A percentile compares a stretch with the other conserved stretches of the same genome.
Evolutionary conservation across 225 moss, liverwort and hornwort genomes (phyloP).

Genomic region (Takakia lepidozioides): DNA sequence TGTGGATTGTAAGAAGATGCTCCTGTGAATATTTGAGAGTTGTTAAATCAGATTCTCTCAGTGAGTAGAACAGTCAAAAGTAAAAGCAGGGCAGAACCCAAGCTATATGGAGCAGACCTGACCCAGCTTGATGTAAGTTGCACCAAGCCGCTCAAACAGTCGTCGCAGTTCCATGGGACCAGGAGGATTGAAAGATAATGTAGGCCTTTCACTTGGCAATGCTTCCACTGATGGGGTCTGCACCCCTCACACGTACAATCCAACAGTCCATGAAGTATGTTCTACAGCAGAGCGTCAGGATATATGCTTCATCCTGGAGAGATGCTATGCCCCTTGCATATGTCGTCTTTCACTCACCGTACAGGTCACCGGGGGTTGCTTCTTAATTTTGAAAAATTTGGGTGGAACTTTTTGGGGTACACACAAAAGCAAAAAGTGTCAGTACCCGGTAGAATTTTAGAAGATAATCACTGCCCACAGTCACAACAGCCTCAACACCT

Average conservation of each 20-base stretch:
- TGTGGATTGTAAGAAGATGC: too few relatives aligned
- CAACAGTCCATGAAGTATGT: constrained; percentile 2
- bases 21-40: too few relatives aligned
- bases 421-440: not conserved
- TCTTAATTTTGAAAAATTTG: too few relatives aligned
- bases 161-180: constrained; percentile 78
- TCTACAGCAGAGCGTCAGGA: too few relatives aligned
- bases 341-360: too few relatives aligned
- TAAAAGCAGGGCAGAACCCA: not conserved
- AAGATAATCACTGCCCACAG: constrained; percentile 81
- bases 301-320: too few relatives aligned
- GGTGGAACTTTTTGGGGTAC: too few relatives aligned
- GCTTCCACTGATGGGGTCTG: constrained; percentile 66
- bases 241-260: constrained; percentile 11
- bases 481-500: constrained; percentile 83
- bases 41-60: not conserved
- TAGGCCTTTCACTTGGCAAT: constrained; percentile 31
- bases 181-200: constrained; percentile 55
- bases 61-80: not conserved
- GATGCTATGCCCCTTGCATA: too few relatives aligned
- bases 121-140: constrained; percentile 95
- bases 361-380: too few relatives aligned
- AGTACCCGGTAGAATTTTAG: constrained; percentile 61
- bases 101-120: constrained; percentile 41
- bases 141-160: constrained; percentile 92